Evolutionary conservation across 768 basidiomycete species (phyloP), one percentile per base, ranked within the genome.

Genomic region (Nidularia sp.): DNA sequence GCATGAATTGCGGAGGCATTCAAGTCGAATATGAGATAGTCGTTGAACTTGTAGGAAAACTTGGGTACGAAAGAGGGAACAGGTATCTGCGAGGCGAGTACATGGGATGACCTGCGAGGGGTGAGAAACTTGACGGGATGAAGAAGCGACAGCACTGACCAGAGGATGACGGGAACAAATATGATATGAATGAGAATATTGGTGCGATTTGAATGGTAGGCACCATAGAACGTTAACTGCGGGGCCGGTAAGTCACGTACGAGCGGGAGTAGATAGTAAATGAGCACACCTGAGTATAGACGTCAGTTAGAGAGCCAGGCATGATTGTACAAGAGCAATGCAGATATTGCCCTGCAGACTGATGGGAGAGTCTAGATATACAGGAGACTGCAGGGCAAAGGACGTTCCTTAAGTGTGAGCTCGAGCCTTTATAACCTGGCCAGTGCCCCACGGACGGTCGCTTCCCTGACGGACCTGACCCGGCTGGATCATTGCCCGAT

Each of bases 171-270:
- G 5, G 94, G 94, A 9, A 96, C 93, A 57, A 84, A 93, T 54
- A 90, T 62, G 59, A 94, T 74, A 67, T 98, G 96, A 55, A 98
- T 91, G 50, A 79, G 67, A 57, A 98, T 71, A 66, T 98, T 98
- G 55, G 83, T 70, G 29, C 81, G 82, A 66, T 96, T 86, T 12
- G 83, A 75, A 68, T 97, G 94, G 70, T 97, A 97, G 48, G 93
- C 86, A 15, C 92, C 93, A 66, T 98, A 98, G 76, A 96, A 96
- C 25, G 86, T 76, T 62, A 98, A 79, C 93, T 97, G 55, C 25
- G 48, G 51, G 33, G 33, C 18, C 18, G 48, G 51, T 60, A 32
- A 55, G 52, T 53, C 49, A 41, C 47, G 44, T 49, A 25, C 47
- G 33, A 36, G 35, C 10, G n/a, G 35, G 32, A 36, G 29, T 48